These are phyloP conservation scores for Beauveria medogensis DNA, from an alignment of 2,329 filamentous ascomycete species.

Conservation along the genomic window DNA sequence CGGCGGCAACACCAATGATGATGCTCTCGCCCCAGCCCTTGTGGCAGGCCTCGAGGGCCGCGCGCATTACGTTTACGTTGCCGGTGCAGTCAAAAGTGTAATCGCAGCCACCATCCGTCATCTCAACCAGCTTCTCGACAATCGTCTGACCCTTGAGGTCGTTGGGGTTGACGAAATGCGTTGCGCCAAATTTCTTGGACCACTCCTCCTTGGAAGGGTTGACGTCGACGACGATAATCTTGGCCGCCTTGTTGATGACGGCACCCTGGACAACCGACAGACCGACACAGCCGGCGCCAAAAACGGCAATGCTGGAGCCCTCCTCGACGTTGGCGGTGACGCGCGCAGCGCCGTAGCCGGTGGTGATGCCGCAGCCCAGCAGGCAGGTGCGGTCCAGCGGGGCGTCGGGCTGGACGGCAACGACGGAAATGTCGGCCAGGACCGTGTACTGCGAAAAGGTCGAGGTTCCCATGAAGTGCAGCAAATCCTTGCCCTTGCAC, in stretches of 20 bases:
- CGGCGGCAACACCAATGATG: slow-evolving; percentile 93
- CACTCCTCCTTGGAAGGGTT: slow-evolving; percentile 89
- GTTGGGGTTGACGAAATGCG: slow-evolving; percentile 90
- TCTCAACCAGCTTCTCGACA: slow-evolving; percentile 87
- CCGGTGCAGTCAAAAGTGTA: slow-evolving; percentile 99
- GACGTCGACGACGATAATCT: slow-evolving; percentile 67
- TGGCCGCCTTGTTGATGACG: slow-evolving; percentile 70
- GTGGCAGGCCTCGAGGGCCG: slow-evolving; percentile 93
- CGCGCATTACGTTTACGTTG: slow-evolving; percentile 92
- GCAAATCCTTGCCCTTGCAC: slow-evolving; percentile 87
- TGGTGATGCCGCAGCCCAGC: slow-evolving; percentile 96
- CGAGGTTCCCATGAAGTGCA: slow-evolving; percentile 99
- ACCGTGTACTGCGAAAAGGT: slow-evolving; percentile 99
- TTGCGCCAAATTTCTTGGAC: slow-evolving; percentile 90
- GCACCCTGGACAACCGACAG: slow-evolving; percentile 92
- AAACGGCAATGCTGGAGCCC: slow-evolving; percentile 83
- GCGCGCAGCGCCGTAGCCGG: slow-evolving; percentile 89
- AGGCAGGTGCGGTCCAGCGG: slow-evolving; percentile 95
- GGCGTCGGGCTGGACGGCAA: slow-evolving; percentile 82
- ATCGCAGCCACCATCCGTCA: slow-evolving; percentile 96
- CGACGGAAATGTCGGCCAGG: slow-evolving; percentile 95
- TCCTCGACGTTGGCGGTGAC: slow-evolving; percentile 90
- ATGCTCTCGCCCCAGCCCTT: slow-evolving; percentile 99
- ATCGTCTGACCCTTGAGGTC: slow-evolving; percentile 72
- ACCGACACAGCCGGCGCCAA: slow-evolving; percentile 93